These are phyloP conservation scores for Scheffersomyces lignosus DNA, from an alignment of 805 yeast species.

Conservation along the genomic window DNA sequence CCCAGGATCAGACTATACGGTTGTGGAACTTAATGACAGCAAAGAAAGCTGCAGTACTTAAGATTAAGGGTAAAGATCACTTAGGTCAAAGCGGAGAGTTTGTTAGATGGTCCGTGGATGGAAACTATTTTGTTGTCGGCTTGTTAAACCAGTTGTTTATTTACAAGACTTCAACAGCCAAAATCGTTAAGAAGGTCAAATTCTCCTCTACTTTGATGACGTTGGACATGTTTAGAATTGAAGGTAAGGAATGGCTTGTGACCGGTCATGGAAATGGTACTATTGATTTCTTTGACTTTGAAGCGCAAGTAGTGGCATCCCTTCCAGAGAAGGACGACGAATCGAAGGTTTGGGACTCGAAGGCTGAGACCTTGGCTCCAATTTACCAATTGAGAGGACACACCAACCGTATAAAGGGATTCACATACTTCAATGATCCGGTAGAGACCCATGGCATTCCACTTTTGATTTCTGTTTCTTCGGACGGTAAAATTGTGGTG, in stretches of 20 bases:
- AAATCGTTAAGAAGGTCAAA: conserved; percentile 52
- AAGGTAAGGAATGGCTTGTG: conserved; percentile 56
- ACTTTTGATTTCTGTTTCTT: conserved; percentile 77
- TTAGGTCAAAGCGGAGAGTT: conserved; percentile 62
- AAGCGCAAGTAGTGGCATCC: conserved; percentile 16
- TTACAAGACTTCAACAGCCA: conserved; percentile 64
- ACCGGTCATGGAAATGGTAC: conserved; percentile 73
- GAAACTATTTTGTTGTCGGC: conserved; percentile 77
- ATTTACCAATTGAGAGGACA: conserved; percentile 73
- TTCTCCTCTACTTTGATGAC: conserved; percentile 66
- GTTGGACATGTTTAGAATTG: conserved; percentile 50
- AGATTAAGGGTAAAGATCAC: conserved; percentile 67
- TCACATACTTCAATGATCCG: conserved; percentile 51
- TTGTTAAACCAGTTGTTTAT: conserved; percentile 62
- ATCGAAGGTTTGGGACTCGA: conserved; percentile 21
- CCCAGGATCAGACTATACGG: conserved; percentile 78
- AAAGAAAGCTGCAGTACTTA: conserved; percentile 84
- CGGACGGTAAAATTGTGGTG: conserved; percentile 90
- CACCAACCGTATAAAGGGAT: conserved; percentile 79
- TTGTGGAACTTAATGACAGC: conserved; percentile 98
- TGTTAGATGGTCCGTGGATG: conserved; percentile 66
- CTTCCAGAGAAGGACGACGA: conserved; percentile 23
- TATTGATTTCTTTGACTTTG: conserved; percentile 55
- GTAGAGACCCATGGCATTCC: conserved; percentile 31
- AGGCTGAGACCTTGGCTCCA: conserved; percentile 38